These are phyloP conservation scores for Astrothelium macrocarpum DNA, from an alignment of 495 filamentous ascomycete species.

Conservation along the genomic window DNA sequence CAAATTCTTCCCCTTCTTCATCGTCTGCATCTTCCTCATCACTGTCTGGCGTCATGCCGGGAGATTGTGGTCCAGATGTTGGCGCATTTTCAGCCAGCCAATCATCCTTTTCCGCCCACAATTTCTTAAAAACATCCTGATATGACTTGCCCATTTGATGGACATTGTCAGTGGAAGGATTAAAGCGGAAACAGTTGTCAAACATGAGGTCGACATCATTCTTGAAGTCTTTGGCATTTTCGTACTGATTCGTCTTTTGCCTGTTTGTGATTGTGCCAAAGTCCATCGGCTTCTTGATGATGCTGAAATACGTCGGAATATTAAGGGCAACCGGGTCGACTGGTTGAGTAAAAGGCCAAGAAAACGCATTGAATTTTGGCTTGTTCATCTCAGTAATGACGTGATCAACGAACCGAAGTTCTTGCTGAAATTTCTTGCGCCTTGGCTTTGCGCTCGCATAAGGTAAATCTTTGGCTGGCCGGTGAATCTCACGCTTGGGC, in stretches of 20 bases:
- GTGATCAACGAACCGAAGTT: constrained; percentile 82
- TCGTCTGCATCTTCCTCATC: constrained; percentile 59
- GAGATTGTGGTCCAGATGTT: constrained; percentile 36
- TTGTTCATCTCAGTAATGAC: constrained; percentile 71
- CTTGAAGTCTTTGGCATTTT: constrained; percentile 76
- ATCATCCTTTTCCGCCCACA: constrained; percentile 62
- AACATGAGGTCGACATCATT: constrained; percentile 73
- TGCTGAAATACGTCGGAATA: constrained; percentile 83
- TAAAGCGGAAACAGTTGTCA: constrained; percentile 86
- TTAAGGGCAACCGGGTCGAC: constrained; percentile 92
- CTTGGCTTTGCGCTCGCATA: constrained; percentile 74
- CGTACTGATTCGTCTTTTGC: constrained; percentile 70
- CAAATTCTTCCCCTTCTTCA: constrained; percentile 53
- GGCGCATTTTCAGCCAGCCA: constrained; percentile 70
- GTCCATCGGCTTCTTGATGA: constrained; percentile 97
- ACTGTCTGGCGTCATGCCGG: constrained; percentile 48
- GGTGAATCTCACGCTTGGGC: constrained; percentile 89
- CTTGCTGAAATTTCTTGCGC: constrained; percentile 85
- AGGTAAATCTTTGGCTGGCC: constrained; percentile 77
- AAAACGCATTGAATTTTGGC: constrained; percentile 53
- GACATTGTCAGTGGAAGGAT: constrained; percentile 66
- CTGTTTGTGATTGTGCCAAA: constrained; percentile 66
- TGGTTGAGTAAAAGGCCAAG: constrained; percentile 63
- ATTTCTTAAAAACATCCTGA: constrained; percentile 58
- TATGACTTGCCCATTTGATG: constrained; percentile 58